Base-by-base conservation (phyloP, 768 basidiomycete species). In the Tricholoma matsutake region DNA sequence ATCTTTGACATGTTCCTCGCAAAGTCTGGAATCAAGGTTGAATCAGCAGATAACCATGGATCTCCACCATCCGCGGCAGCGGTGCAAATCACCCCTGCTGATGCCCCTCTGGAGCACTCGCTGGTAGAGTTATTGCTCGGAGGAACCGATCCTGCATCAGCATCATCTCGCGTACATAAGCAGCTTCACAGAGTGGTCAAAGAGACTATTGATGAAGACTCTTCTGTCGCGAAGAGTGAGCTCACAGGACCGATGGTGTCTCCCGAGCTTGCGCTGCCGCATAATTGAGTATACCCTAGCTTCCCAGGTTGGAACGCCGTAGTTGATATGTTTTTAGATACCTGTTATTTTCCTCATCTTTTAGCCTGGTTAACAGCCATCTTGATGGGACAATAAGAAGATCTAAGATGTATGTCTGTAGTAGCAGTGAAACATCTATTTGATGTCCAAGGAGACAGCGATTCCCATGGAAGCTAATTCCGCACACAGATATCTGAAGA, bases 381-480 rank as follows among this genome's bases (percentile, higher is more conserved):
- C 9, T 18, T 45, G 59, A 45, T 18, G 28, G 37, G 28, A 37
- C 14, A 39, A 59, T 53, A 22, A 25, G 37, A 31, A 31, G 31
- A 41, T 54, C 10, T 4, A 52, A 60, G 8, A 56, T 14, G 16
- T 45, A 54, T 25, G 22, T 25, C 22, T 25, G 3, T 25, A 25
- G 22, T 25, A n/a, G 43, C 56, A n/a, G 62, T 32, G 45, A 53
- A 25, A 51, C 14, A 22, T 45, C 18, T 75, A 92, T 55, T 73
- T 82, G 56, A 96, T 85, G 70, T 91, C 87, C 54, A 98, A 75
- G 53, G 92, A 91, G 55, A 98, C 83, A 35, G 90, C 86, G 67
- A 99, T 98, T 51, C 97, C 96, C 96, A 98, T 98, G 16, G 93
- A 90, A n/a, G 96, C 96, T 66, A 99, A 78, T 77, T 99, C 97